phyloP scores from a whole-genome alignment of 1,139 yeast genomes.

The Hyphopichia buzzinii region DNA sequence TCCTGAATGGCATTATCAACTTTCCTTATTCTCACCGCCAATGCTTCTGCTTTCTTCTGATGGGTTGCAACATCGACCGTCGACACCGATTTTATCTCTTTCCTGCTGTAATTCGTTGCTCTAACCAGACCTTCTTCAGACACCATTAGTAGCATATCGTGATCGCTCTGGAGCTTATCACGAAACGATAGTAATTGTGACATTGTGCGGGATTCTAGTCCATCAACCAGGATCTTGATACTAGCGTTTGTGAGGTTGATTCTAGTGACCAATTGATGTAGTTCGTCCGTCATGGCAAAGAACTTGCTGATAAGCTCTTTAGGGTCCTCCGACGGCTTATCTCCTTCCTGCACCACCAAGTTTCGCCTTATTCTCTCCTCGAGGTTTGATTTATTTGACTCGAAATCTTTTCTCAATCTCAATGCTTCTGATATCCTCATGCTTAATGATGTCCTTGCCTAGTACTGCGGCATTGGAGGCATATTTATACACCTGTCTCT shows the following conservation, averaged over 20 bases:
- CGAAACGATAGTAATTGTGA: conserved; percentile 15
- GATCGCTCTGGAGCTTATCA: conserved; percentile 10
- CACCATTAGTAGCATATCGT: conserved; percentile 2
- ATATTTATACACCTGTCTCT: too few species aligned
- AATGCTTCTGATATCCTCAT: conserved; percentile 16
- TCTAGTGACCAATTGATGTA: conserved; percentile 9
- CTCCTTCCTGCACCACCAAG: conserved; percentile 15
- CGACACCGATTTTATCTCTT: conserved; percentile 13
- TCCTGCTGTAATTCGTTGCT: conserved; percentile 10
- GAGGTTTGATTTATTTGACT: conserved; percentile 7
- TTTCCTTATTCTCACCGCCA: conserved; percentile 9
- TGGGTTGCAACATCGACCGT: conserved; percentile 7
- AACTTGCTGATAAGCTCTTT: conserved; percentile 7
- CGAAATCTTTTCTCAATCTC: conserved; percentile 12
- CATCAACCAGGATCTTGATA: conserved; percentile 3
- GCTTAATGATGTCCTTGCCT: too few species aligned
- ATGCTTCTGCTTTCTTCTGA: conserved; percentile 9
- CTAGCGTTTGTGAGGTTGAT: conserved; percentile 12
- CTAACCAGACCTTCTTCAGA: conserved; percentile 1
- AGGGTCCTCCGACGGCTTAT: conserved; percentile 12
- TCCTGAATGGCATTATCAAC: conserved; percentile 16
- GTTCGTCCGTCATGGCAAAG: conserved; percentile 6
- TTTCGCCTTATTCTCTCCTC: conserved; percentile 10
- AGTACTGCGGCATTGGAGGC: too few species aligned
- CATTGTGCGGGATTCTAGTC: conserved; percentile 8